Conservation (phyloP, 371 early-diverging fungal genomes). For the Nosema bombycis region DNA sequence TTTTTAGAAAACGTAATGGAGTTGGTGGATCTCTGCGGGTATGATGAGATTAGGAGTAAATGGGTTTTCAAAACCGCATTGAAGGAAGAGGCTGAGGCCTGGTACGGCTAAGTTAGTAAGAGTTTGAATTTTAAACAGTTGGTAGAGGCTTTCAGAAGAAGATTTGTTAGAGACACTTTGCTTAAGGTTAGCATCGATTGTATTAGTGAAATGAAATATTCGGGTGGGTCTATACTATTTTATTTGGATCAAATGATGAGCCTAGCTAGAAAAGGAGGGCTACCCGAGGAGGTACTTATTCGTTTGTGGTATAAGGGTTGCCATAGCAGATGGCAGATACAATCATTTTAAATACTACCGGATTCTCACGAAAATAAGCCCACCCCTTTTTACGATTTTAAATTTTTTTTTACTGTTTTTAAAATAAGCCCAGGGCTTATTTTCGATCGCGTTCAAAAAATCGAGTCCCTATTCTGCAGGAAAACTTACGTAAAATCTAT, state of each 20-base stretch:
- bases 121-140: not conserved
- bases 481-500: too few species aligned
- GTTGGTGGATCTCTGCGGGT: not conserved
- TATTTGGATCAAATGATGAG: slow-evolving; percentile 4
- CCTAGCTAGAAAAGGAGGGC: not conserved
- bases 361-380: too few species aligned
- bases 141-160: not conserved
- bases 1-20: slow-evolving; percentile 12
- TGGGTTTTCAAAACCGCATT: slow-evolving; percentile 1
- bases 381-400: too few species aligned
- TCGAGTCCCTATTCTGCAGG: too few species aligned
- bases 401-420: too few species aligned
- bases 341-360: not conserved
- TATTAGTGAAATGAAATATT: not conserved
- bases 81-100: slow-evolving; percentile 3
- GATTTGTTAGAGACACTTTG: not conserved
- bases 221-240: not conserved
- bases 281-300: not conserved
- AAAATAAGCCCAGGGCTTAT: too few species aligned
- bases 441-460: too few species aligned
- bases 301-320: not conserved
- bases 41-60: not conserved
- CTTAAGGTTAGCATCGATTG: not conserved
- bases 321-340: not conserved
- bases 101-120: not conserved